Base-by-base conservation (phyloP, 371 early-diverging fungal genomes). In the Aphelidium insulamus region DNA sequence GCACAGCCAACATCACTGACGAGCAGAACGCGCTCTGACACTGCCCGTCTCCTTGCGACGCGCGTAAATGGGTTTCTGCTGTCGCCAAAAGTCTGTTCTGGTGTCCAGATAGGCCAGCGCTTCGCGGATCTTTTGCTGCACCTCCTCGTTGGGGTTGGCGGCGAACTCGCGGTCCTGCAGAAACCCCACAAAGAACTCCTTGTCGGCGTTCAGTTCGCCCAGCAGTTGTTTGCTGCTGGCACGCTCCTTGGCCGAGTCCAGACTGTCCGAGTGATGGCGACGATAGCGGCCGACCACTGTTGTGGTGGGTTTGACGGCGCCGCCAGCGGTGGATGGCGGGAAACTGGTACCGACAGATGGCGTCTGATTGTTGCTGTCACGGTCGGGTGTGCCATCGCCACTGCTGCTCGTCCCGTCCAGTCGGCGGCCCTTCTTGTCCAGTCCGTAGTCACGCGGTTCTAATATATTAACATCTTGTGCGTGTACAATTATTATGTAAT, bases 41-140 rank as follows among this genome's bases (percentile, higher is more conserved):
- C n/a, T n/a, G n/a, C n/a, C 11, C 4, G 38, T 27, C n/a, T 41
- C 41, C 20, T 22, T 41, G 16, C 33, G 23, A 1, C 41, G 30
- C 29, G 41, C 40, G 21, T 41, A 41, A 4, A 41, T 38, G 10
- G 62, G 62, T 27, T 56, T 44, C 41, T 61, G 59, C 49, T 61
- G 56, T 27, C 55, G 40, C 62, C 62, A 62, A 33, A 62, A 62
- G n/a, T 54, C 59, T 14, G 55, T 33, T n/a, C 62, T 42, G 3
- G 46, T 43, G 8, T 40, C 29, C n/a, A 62, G 47, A 41, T 53
- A 62, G 31, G 42, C 22, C 19, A 62, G 35, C 18, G 54, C 62
- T 10, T 59, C 52, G 4, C 29, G 32, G 21, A 62, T 54, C 11
- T 54, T 43, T n/a, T 26, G 23, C 15, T 36, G 5, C 16, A 62